Base-by-base conservation (phyloP, 257 asterid genomes). In the Dorcoceras hygrometricum region DNA sequence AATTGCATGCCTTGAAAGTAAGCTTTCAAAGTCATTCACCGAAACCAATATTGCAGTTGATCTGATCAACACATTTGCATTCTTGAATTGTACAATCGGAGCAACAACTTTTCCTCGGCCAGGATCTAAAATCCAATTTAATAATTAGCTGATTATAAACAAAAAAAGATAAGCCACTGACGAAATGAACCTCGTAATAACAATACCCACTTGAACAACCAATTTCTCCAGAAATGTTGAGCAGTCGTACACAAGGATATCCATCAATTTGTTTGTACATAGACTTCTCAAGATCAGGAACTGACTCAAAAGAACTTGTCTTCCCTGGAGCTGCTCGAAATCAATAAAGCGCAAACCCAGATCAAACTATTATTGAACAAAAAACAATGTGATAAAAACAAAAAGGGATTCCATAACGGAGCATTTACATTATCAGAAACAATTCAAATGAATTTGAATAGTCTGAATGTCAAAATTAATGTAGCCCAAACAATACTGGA, bases 171-270 rank as follows among this genome's bases (percentile, higher is more conserved):
- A 60, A 14, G 26, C 7, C 18, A 27, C 63, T 50, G 16, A 68
- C 34, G 22, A 32, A 34, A 65, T 23, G 7, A 70, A 71, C 36
- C 16, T 61, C 28, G 72, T 25, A 62, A 63, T 58, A 46, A 29
- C 60, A 74, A 66, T 73, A 76, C 91, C 65, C 68, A 90, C 99
- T 93, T 86, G 99, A 88, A 81, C 99, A 93, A 54, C 99, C 99
- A 73, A 93, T 88, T 84, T 86, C 99, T 81, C 95, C 99, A 4
- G 97, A 83, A 77, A 90, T 82, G 78, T 85, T 90, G 82, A 93
- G 99, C 77, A 93, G 79, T 50, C 99, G 89, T 50, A 93, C 99
- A 73, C 99, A 93, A 16, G 99, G 99, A 78, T 82, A 90, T 63
- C 95, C 99, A 23, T 88, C 95, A 77, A 93, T 75, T 67, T 77